These are phyloP conservation scores for Alternaria sp. DNA, from an alignment of 2,329 filamentous ascomycete species.

Conservation along the genomic window DNA sequence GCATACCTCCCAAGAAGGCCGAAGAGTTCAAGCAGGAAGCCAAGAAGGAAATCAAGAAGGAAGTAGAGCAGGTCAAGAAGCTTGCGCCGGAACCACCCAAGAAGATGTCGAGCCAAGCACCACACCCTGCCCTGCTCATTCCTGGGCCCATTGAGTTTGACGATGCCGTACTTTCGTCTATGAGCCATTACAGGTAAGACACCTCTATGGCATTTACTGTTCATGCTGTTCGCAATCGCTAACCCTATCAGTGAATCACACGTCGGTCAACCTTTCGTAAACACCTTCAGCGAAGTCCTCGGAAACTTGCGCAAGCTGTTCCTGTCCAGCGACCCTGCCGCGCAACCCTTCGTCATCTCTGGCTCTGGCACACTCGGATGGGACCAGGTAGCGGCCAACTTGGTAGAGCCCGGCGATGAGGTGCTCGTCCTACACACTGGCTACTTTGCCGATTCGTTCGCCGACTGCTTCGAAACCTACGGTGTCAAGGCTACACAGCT, in stretches of 20 bases:
- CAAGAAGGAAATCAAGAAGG: conserved; percentile 9
- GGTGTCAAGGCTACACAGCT: conserved; percentile 89
- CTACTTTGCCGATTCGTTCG: conserved; percentile 96
- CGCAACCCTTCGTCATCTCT: conserved; percentile 92
- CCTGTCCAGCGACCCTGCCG: conserved; percentile 80
- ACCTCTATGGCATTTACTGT: neutral
- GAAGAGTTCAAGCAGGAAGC: conserved; percentile 4
- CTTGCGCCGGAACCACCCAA: conserved; percentile 21
- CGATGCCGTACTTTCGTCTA: conserved; percentile 92
- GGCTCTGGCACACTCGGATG: conserved; percentile 96
- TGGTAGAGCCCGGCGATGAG: conserved; percentile 87
- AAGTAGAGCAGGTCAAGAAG: conserved; percentile 16
- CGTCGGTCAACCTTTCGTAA: conserved; percentile 86
- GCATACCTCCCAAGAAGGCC: conserved; percentile 20
- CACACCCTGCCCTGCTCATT: conserved; percentile 82
- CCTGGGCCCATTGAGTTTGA: conserved; percentile 98
- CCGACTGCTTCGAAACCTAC: conserved; percentile 89
- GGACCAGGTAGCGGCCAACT: conserved; percentile 94
- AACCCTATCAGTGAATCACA: conserved; percentile 78
- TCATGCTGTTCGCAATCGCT: neutral
- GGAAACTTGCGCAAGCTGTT: conserved; percentile 90
- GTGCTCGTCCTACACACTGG: conserved; percentile 93
- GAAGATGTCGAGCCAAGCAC: conserved; percentile 63
- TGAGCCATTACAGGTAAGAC: conserved; percentile 86
- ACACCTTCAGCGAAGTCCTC: conserved; percentile 88